Evolutionary conservation across 169 alveolate species (phyloP), one percentile per base, ranked within the genome.

Genomic region (Plasmodium inui): DNA sequence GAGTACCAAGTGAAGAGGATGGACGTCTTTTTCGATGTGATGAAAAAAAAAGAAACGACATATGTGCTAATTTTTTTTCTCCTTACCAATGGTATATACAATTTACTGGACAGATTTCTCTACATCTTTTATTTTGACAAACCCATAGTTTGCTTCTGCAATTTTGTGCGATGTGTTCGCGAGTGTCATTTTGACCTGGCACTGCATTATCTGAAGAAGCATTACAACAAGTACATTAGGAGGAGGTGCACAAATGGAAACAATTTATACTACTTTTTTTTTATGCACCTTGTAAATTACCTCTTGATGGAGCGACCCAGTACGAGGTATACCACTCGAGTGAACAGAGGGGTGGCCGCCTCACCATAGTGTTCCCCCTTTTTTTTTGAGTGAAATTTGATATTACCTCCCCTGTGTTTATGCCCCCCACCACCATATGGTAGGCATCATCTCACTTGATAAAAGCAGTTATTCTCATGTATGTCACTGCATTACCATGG

Each of bases 31-130:
- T 84, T 84, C 80, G 79, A 84, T 10, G 37, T 73, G 10, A 84
- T 84, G 32, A 84, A 73, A n/a, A 84, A 84, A 46, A 82, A 84
- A 61, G 93, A 84, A 46, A 84, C 84, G 14, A 84, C 93, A 9
- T 84, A 84, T 84, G n/a, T 39, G 34, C 67, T 84, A 50, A 53
- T 84, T 19, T 84, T 84, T 84, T 84, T 84, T 84, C 84, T 72
- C 67, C 30, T 84, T 22, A 26, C 85, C n/a, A 84, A 84, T 84
- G 79, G 41, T 84, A 84, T 84, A 84, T 84, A 72, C 41, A 84
- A 84, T 53, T 84, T 84, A 73, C 39, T 84, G 28, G 57, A 61
- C 30, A 34, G 93, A 46, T 84, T 84, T 73, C 67, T 84, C 17
- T 84, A 84, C 41, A 44, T 84, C 44, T 84, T 84, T 34, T 30